Percentiles rank a stretch among this genome's conserved stretches.
Conservation (phyloP, 371 early-diverging fungal genomes). For the Mortierella sp. region DNA sequence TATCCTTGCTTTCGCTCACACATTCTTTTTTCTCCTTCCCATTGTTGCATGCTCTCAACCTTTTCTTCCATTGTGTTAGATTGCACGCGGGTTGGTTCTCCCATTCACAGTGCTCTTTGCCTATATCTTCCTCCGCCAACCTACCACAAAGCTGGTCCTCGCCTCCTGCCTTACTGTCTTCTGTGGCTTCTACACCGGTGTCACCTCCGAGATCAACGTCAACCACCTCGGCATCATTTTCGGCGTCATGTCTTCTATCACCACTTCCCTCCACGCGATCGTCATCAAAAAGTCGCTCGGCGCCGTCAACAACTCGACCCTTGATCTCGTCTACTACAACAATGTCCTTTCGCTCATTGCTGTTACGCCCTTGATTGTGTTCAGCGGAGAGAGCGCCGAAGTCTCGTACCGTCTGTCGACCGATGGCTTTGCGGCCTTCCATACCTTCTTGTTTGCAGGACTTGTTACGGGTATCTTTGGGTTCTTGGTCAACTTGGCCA, state of each 20-base stretch:
- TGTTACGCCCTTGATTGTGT: conserved; percentile 60
- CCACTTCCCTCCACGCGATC: conserved; percentile 72
- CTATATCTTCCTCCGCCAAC: conserved; percentile 53
- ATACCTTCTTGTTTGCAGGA: conserved; percentile 56
- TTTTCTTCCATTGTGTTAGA: conserved; percentile 19
- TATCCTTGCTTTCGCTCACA: not conserved
- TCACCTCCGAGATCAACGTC: conserved; percentile 60
- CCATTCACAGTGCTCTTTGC: conserved; percentile 67
- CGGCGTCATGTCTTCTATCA: conserved; percentile 64
- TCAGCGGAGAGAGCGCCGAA: conserved; percentile 56
- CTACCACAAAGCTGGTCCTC: conserved; percentile 56
- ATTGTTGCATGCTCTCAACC: not conserved
- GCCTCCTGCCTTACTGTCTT: conserved; percentile 63
- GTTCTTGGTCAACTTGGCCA: conserved; percentile 70
- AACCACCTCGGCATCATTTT: conserved; percentile 55
- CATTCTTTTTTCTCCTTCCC: not conserved
- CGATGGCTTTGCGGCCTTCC: conserved; percentile 24
- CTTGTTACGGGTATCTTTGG: conserved; percentile 67
- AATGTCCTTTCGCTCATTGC: conserved; percentile 62
- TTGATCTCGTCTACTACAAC: conserved; percentile 73
- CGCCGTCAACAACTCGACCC: conserved; percentile 62
- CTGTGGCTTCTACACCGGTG: conserved; percentile 67
- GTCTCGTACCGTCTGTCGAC: not conserved
- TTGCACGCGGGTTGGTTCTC: conserved; percentile 68
- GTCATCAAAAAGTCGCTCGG: conserved; percentile 67